Conservation (phyloP, 129 eudicot species). For the Tagetes erecta region DNA sequence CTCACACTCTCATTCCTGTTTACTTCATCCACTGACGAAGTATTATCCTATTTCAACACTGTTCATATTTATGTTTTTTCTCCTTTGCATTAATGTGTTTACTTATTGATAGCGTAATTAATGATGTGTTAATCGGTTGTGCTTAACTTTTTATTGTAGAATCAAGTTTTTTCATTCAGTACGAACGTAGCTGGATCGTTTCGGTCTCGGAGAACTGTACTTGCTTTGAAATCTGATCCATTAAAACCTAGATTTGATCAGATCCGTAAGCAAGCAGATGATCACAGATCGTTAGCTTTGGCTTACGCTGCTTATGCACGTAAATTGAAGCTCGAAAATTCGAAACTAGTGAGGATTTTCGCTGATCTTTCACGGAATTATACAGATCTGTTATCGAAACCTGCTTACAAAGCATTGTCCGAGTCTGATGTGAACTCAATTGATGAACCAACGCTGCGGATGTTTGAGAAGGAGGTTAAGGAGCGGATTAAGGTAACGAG, state of each 20-base stretch:
- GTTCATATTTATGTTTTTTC: conserved; percentile 27
- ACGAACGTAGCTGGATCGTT: conserved; percentile 37
- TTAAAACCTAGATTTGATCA: conserved; percentile 80
- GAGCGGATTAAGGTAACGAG: conserved; percentile 82
- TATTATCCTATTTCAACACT: conserved; percentile 35
- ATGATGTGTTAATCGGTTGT: conserved; percentile 8
- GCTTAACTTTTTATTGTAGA: not conserved
- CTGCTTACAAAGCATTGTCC: conserved; percentile 50
- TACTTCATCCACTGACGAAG: conserved; percentile 34
- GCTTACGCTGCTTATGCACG: conserved; percentile 98
- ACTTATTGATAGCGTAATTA: conserved; percentile 10
- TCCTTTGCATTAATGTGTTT: not conserved
- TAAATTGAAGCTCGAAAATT: conserved; percentile 85
- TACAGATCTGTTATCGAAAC: conserved; percentile 70
- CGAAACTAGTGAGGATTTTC: conserved; percentile 73
- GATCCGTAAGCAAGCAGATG: conserved; percentile 89
- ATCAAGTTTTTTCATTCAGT: conserved; percentile 36
- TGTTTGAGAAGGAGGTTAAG: conserved; percentile 89
- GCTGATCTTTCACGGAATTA: conserved; percentile 75
- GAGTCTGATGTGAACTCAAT: conserved; percentile 57
- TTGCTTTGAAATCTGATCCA: conserved; percentile 87
- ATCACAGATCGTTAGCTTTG: conserved; percentile 66
- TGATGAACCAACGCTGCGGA: conserved; percentile 58
- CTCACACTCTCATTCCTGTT: conserved; percentile 41
- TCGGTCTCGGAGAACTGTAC: conserved; percentile 56